Conservation (phyloP, 1,284 basidiomycete genomes). For the Tausonia pullulans region DNA sequence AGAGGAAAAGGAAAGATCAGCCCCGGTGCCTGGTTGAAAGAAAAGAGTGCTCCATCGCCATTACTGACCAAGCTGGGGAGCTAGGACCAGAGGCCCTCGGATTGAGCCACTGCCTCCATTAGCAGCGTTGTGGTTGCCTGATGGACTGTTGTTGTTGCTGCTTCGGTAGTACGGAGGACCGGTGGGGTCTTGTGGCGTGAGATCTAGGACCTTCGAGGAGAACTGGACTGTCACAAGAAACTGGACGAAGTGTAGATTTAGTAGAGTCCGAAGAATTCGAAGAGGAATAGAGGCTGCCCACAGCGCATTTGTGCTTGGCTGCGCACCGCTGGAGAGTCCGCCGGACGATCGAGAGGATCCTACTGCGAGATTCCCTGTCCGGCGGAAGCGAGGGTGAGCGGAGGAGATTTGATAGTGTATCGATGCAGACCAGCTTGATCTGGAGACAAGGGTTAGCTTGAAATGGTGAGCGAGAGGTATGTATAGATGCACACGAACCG, state of each 20-base stretch:
- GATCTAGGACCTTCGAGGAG: background rate
- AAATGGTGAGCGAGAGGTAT: no score
- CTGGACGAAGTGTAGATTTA: background rate
- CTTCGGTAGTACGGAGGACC: conserved; percentile 18
- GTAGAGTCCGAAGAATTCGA: no score
- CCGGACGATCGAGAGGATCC: conserved; percentile 32
- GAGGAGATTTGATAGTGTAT: conserved; percentile 34
- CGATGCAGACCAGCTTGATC: conserved; percentile 32
- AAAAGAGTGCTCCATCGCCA: no score
- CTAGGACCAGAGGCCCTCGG: conserved; percentile 27
- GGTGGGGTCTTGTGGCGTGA: conserved; percentile 21
- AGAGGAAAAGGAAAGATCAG: background rate
- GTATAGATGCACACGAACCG: no score
- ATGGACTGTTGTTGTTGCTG: conserved; percentile 23
- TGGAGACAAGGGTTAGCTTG: conserved; percentile 7
- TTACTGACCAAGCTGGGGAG: conserved; percentile 32
- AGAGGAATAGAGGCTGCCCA: background rate
- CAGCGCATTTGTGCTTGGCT: conserved; percentile 13
- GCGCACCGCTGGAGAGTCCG: conserved; percentile 23
- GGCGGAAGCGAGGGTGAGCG: conserved; percentile 27
- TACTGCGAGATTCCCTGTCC: conserved; percentile 23
- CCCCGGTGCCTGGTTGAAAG: background rate
- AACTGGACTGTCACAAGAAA: background rate
- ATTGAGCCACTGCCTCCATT: conserved; percentile 32
- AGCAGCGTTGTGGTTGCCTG: conserved; percentile 33